Percentiles rank a stretch among this genome's conserved stretches.
Conservation (phyloP, 805 yeast species). For the Hanseniaspora occidentalis region DNA sequence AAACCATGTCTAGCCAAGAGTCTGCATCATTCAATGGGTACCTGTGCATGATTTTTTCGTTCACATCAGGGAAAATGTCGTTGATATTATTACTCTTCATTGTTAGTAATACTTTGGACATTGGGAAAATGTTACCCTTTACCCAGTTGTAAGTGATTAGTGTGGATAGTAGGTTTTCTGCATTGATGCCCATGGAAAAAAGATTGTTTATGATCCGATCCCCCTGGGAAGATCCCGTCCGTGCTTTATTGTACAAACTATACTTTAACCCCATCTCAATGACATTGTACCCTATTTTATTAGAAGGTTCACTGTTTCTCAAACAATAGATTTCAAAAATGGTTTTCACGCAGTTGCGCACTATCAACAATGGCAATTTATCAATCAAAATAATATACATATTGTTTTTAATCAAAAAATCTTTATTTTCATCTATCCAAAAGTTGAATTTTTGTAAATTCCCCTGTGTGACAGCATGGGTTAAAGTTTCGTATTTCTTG, state of each 20-base stretch:
- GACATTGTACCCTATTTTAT: slow-evolving; percentile 18
- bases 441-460: slow-evolving; percentile 25
- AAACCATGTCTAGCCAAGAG: not conserved
- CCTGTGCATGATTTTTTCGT: slow-evolving; percentile 15
- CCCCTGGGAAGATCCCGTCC: too few relatives aligned
- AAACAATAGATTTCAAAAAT: slow-evolving; percentile 12
- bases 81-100: slow-evolving; percentile 16
- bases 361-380: slow-evolving; percentile 29
- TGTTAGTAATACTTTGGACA: slow-evolving; percentile 18
- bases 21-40: slow-evolving; percentile 21
- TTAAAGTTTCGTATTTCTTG: slow-evolving; percentile 24
- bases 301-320: slow-evolving; percentile 11
- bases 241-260: not conserved
- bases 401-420: slow-evolving; percentile 20
- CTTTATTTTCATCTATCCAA: slow-evolving; percentile 22
- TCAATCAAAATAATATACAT: slow-evolving; percentile 28
- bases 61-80: slow-evolving; percentile 19
- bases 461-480: slow-evolving; percentile 34
- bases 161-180: slow-evolving; percentile 20
- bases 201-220: not conserved
- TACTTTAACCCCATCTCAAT: slow-evolving; percentile 2
- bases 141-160: slow-evolving; percentile 19
- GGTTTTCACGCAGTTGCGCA: slow-evolving; percentile 26
- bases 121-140: slow-evolving; percentile 24
- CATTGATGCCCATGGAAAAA: slow-evolving; percentile 7